phyloP scores from a whole-genome alignment of 352 stramenopile species.

The Phytophthora tubulina region DNA sequence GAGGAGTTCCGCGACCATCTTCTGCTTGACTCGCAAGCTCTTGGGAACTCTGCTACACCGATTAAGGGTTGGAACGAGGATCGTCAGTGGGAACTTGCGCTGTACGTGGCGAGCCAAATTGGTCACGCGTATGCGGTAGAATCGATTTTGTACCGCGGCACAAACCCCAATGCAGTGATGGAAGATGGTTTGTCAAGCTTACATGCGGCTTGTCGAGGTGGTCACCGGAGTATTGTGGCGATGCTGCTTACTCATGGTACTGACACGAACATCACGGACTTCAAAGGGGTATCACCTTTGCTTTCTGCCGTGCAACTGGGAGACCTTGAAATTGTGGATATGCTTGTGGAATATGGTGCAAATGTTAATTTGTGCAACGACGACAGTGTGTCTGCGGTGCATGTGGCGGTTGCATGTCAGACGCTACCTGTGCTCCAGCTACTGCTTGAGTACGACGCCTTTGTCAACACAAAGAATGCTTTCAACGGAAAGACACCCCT shows the following conservation, averaged over 20 bases:
- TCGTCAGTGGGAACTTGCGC: conserved; percentile 60
- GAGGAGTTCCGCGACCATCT: conserved; percentile 62
- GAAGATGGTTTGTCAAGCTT: conserved; percentile 53
- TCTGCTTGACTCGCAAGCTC: conserved; percentile 43
- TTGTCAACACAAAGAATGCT: conserved; percentile 58
- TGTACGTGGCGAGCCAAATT: conserved; percentile 63
- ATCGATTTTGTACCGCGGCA: conserved; percentile 55
- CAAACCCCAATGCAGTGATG: conserved; percentile 50
- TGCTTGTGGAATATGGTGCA: conserved; percentile 57
- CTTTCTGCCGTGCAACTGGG: conserved; percentile 60
- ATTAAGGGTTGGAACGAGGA: conserved; percentile 37
- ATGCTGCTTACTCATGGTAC: conserved; percentile 58
- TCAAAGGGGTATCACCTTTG: conserved; percentile 58
- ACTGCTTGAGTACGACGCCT: conserved; percentile 56
- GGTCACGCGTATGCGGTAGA: conserved; percentile 57
- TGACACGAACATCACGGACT: conserved; percentile 51
- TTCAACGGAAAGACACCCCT: conserved; percentile 66
- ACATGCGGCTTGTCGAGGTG: conserved; percentile 55
- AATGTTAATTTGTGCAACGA: conserved; percentile 61
- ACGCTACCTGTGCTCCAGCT: conserved; percentile 48
- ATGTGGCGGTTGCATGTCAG: conserved; percentile 62
- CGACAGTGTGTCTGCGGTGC: conserved; percentile 56
- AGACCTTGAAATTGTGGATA: conserved; percentile 51
- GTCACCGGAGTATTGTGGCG: conserved; percentile 55
- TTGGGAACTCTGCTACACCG: conserved; percentile 26